Percentiles rank a stretch among this genome's conserved stretches.
Evolutionary conservation across 305 asterid species (phyloP).

Genomic region (Withania somnifera): DNA sequence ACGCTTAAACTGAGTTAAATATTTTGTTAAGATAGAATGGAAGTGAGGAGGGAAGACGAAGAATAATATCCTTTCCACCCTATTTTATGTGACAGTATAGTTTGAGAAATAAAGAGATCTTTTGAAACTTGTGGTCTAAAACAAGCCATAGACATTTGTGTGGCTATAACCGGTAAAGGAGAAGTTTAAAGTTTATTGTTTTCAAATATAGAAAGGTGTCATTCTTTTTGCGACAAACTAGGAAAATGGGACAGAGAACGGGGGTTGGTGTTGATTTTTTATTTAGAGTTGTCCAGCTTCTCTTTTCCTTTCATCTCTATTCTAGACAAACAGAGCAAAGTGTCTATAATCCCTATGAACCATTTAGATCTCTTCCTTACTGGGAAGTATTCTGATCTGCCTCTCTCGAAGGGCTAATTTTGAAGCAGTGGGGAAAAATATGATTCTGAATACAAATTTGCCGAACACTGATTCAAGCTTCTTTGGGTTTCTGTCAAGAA

Average conservation of each 20-base stretch:
- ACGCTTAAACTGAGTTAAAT: not conserved
- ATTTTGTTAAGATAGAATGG: not conserved
- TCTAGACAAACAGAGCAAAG: not conserved
- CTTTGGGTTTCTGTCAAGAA: not conserved
- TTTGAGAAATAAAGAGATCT: not conserved
- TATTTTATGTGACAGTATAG: no score
- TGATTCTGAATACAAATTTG: not conserved
- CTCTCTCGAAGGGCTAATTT: not conserved
- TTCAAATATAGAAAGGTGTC: not conserved
- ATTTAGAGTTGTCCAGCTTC: not conserved
- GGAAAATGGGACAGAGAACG: not conserved
- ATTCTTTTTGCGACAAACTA: not conserved
- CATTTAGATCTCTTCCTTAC: not conserved
- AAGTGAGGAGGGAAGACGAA: not conserved
- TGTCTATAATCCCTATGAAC: not conserved
- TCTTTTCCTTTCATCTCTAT: not conserved
- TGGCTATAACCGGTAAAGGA: not conserved
- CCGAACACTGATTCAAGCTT: not conserved
- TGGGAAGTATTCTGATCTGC: not conserved
- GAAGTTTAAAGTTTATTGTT: not conserved
- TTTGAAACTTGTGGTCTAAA: not conserved
- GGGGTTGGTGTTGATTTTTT: not conserved
- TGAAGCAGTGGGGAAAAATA: not conserved
- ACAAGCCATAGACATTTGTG: not conserved
- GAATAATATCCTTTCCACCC: no score